Base-by-base conservation (phyloP, 495 filamentous ascomycete species). In the Penicillium turbatum region DNA sequence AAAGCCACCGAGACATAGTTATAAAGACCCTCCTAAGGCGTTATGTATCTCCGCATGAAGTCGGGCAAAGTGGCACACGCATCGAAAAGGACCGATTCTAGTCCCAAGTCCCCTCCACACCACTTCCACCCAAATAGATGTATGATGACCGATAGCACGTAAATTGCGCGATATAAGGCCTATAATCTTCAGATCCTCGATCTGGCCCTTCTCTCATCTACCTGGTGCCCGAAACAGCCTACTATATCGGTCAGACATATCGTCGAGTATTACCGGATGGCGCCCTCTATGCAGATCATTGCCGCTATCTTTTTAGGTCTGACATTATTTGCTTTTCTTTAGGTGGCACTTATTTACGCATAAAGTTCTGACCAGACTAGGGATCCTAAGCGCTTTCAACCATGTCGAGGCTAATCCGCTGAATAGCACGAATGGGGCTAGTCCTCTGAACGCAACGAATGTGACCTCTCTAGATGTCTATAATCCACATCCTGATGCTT, bases 361-460 rank as follows among this genome's bases (percentile, higher is more conserved):
- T 24, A 13, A 44, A 7, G 26, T 29, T 27, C 40, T 56, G 8
- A 52, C 8, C 5, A 7, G 17, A 34, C 11, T 21, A 50, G 53
- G 21, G 3, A 11, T 41, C 40, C 4, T 37, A 8, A n/a, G 46
- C 17, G 16, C 30, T 10, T 45, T 24, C 3, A 26, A 48, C 2
- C 10, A 40, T 29, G 46, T 34, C 2, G 29, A 61, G 9, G 55
- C 58, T 42, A 61, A 54, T n/a, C n/a, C n/a, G n/a, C n/a, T n/a
- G n/a, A n/a, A n/a, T n/a, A n/a, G n/a, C n/a, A n/a, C n/a, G n/a
- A n/a, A n/a, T n/a, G n/a, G n/a, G n/a, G n/a, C n/a, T n/a, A n/a
- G n/a, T 12, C 58, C 49, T 0, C 11, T 49, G 50, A 43, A 52
- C 8, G 45, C 30, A 32, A 39, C 53, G 6, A 38, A 41, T 13